A percentile compares a stretch with the other conserved stretches of the same genome.
phyloP scores from a whole-genome alignment of 1,284 basidiomycete species.

The Moesziomyces sp. region DNA sequence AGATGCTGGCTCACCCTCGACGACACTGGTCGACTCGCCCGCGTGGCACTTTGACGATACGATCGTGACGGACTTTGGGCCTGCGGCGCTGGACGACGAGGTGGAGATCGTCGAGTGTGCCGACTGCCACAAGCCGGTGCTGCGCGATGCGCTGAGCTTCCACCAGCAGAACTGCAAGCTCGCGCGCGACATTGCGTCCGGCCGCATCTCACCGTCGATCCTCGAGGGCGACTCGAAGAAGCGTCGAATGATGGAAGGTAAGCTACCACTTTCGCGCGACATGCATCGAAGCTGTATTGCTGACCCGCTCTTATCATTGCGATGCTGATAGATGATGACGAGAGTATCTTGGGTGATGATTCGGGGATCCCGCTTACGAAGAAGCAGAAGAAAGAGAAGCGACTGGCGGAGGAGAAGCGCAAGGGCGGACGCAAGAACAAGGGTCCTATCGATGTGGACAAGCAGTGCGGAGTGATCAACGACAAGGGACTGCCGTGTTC shows the following conservation, averaged over 20 bases:
- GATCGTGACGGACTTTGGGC: constrained; percentile 64
- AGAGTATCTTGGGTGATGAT: constrained; percentile 34
- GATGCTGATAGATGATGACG: constrained; percentile 32
- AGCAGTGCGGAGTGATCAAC: constrained; percentile 96
- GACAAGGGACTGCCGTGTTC: constrained; percentile 93
- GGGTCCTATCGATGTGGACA: constrained; percentile 77
- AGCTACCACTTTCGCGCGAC: constrained; percentile 1
- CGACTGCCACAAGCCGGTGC: constrained; percentile 56
- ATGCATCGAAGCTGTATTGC: background rate
- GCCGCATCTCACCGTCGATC: constrained; percentile 52
- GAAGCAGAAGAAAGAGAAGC: constrained; percentile 41
- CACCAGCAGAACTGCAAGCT: constrained; percentile 61
- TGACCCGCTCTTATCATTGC: background rate
- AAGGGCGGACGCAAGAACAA: constrained; percentile 52
- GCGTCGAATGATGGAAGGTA: constrained; percentile 48
- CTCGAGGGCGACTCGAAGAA: constrained; percentile 50
- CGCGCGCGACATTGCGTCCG: constrained; percentile 51
- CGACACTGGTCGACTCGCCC: constrained; percentile 27
- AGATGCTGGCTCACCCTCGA: constrained; percentile 33
- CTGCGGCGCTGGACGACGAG: constrained; percentile 58
- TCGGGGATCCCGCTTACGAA: constrained; percentile 15
- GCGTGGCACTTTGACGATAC: constrained; percentile 61
- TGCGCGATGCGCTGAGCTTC: constrained; percentile 50
- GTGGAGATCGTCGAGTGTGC: constrained; percentile 56
- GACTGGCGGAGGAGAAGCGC: constrained; percentile 43